Base-by-base conservation (phyloP, 169 alveolate genomes). In the Sarcocystis neurona region DNA sequence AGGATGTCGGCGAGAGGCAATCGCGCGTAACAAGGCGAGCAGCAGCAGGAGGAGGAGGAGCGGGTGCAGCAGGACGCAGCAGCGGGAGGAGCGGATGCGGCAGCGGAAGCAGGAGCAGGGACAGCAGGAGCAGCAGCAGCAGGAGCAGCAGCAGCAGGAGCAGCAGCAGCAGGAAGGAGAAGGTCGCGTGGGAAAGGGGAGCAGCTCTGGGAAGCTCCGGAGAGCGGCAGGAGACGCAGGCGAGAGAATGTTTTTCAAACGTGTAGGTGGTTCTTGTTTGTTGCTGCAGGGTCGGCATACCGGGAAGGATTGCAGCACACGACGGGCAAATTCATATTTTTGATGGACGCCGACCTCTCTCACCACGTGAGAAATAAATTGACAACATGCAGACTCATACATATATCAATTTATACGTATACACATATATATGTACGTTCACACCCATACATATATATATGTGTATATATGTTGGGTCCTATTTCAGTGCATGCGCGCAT, bases 271-370 rank as follows among this genome's bases (percentile, higher is more conserved):
- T 66, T 20, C 78, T 10, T 66, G 78, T n/a, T 20, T 12, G 12
- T n/a, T n/a, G 60, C 5, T 23, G n/a, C 98, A 72, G 89, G 89
- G 53, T 68, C 91, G 10, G 99, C 99, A 4, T 98, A 98, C 92
- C 95, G 95, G 89, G 99, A 97, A 91, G 99, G 99, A 0, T 92
- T 98, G 48, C 94, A 96, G 89, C 79, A 91, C 58, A 97, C 98
- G 39, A 93, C 92, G 75, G 99, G 99, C 12, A 96, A 97, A 79
- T 98, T 96, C 91, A 94, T 98, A 44, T 94, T 98, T 60, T 95
- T 98, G 27, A 97, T 98, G 99, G 99, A 98, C 91, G 99, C 99
- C 50, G 99, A 98, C 93, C 94, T 98, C 63, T 97, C 99, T 2
- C 99, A 98, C 92, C 99, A 98, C 93, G 89, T 84, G n/a, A 48